Percentiles rank a stretch among this genome's conserved stretches.
These are phyloP conservation scores for Geotrichum citri-aurantii DNA, from an alignment of 1,139 yeast genomes.

Conservation along the genomic window DNA sequence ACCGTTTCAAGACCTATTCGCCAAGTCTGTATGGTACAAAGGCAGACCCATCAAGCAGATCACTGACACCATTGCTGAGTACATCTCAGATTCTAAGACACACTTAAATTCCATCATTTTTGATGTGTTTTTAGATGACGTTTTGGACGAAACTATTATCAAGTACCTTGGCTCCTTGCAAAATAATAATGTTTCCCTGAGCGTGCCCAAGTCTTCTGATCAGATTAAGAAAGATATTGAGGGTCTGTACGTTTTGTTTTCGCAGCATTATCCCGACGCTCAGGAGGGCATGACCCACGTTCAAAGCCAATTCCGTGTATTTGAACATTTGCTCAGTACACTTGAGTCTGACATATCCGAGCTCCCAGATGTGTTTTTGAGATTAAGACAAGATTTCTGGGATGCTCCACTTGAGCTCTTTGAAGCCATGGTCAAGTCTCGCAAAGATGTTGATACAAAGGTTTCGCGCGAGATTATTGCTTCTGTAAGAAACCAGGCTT, in stretches of 20 bases:
- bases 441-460: slow-evolving; percentile 37
- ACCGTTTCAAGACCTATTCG: slow-evolving; percentile 45
- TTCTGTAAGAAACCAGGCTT: slow-evolving; percentile 31
- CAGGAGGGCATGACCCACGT: slow-evolving; percentile 34
- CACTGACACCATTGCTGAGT: slow-evolving; percentile 69
- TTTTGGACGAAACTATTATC: slow-evolving; percentile 46
- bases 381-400: slow-evolving; percentile 63
- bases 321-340: slow-evolving; percentile 70
- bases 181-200: slow-evolving; percentile 38
- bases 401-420: slow-evolving; percentile 43
- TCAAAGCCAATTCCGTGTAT: slow-evolving; percentile 50
- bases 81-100: slow-evolving; percentile 54
- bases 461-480: slow-evolving; percentile 33
- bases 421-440: slow-evolving; percentile 36
- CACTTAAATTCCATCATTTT: slow-evolving; percentile 47
- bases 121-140: slow-evolving; percentile 48
- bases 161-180: slow-evolving; percentile 46
- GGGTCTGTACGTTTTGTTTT: slow-evolving; percentile 56
- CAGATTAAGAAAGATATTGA: slow-evolving; percentile 61
- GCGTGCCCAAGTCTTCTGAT: slow-evolving; percentile 53
- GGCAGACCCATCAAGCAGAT: slow-evolving; percentile 51
- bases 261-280: slow-evolving; percentile 37
- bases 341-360: slow-evolving; percentile 48
- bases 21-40: slow-evolving; percentile 38
- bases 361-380: slow-evolving; percentile 53